Evolutionary conservation across 345 rosid genomes (phyloP).

Genomic region (Diplotaxis tenuifolia): DNA sequence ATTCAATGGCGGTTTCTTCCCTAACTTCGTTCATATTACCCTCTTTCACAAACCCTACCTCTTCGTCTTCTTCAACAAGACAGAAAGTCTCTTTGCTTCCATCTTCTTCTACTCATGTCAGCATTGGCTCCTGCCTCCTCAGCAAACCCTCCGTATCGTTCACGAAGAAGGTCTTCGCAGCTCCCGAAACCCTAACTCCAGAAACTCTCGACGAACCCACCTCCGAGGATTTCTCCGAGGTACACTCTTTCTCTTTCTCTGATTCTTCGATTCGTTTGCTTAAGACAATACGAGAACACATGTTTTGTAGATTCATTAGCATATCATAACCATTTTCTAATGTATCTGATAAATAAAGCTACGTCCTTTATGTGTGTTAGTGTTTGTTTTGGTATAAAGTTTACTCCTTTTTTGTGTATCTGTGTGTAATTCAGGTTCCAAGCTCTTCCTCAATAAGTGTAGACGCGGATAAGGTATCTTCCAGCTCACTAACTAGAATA

Average conservation of each 20-base stretch:
- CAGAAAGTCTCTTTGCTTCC: conserved; percentile 41
- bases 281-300: neutral
- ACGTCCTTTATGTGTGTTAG: neutral
- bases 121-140: conserved; percentile 34
- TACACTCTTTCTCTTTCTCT: conserved; percentile 17
- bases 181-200: conserved; percentile 57
- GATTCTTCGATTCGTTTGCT: neutral
- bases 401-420: neutral
- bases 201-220: conserved; percentile 47
- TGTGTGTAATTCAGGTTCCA: conserved; percentile 30
- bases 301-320: neutral
- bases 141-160: conserved; percentile 36
- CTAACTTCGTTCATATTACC: conserved; percentile 50
- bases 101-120: conserved; percentile 26
- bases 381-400: neutral
- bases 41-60: conserved; percentile 42
- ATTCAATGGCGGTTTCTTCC: conserved; percentile 61
- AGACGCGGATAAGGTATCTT: conserved; percentile 56
- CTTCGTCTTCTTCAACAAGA: conserved; percentile 41
- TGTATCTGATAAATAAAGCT: neutral
- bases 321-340: neutral
- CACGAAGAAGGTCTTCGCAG: conserved; percentile 54
- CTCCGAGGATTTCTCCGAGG: conserved; percentile 44
- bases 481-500: neutral
- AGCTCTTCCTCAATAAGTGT: conserved; percentile 47